These are phyloP conservation scores for Lepidopterella palustris DNA, from an alignment of 495 filamentous ascomycete genomes.

Conservation along the genomic window DNA sequence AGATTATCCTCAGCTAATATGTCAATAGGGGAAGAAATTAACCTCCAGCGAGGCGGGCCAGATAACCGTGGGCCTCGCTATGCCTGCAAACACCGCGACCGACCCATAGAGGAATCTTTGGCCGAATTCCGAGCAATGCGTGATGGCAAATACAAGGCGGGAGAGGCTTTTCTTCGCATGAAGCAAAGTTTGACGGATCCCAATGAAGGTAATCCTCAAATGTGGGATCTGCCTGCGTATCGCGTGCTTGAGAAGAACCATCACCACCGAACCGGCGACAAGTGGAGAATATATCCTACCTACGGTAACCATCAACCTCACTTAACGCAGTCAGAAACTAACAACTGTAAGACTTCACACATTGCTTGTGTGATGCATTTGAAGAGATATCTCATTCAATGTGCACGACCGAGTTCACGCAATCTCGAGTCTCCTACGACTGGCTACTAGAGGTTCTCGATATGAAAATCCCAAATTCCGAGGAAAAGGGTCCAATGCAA, in stretches of 20 bases:
- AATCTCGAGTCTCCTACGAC: conserved; percentile 72
- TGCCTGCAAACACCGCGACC: conserved; percentile 70
- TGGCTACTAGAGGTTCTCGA: conserved; percentile 74
- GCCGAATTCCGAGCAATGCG: conserved; percentile 82
- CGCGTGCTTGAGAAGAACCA: conserved; percentile 57
- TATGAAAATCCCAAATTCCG: conserved; percentile 47
- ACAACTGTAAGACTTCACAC: conserved; percentile 90
- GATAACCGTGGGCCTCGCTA: conserved; percentile 62
- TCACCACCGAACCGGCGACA: conserved; percentile 65
- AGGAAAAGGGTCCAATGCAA: conserved; percentile 63
- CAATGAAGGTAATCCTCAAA: conserved; percentile 44
- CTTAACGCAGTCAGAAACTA: not conserved
- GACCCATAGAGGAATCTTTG: conserved; percentile 68
- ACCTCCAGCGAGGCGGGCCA: conserved; percentile 70
- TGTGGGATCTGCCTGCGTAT: conserved; percentile 76
- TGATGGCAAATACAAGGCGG: conserved; percentile 82
- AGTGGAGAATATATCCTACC: conserved; percentile 83
- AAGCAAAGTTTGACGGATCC: conserved; percentile 60
- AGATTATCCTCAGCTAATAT: conserved; percentile 10
- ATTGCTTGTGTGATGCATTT: conserved; percentile 82
- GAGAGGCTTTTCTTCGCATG: conserved; percentile 86
- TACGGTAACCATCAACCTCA: conserved; percentile 41
- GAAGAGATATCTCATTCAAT: conserved; percentile 84
- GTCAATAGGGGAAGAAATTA: conserved; percentile 60
- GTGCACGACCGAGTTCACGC: conserved; percentile 81